These are phyloP conservation scores for Senna siamea DNA, from an alignment of 306 rosid species.

Conservation along the genomic window DNA sequence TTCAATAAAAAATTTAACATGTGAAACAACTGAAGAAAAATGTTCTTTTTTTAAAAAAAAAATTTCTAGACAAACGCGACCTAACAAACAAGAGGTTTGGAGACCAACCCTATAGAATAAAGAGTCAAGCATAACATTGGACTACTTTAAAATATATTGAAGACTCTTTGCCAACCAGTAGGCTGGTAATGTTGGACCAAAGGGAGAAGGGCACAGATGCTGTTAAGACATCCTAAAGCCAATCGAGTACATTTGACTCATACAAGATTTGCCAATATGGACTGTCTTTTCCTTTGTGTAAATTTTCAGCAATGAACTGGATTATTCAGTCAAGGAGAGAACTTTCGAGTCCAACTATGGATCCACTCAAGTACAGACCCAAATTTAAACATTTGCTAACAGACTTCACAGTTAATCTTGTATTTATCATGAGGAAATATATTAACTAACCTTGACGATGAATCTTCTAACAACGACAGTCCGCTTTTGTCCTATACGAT, in stretches of 20 bases:
- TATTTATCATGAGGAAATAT: neutral
- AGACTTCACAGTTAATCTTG: neutral
- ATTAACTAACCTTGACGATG: conserved; percentile 51
- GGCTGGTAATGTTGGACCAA: no score
- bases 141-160: neutral
- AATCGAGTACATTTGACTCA: conserved; percentile 10
- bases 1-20: neutral
- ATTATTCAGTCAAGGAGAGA: neutral
- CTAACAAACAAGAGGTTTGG: conserved; percentile 16
- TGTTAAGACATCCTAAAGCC: conserved; percentile 21
- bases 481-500: conserved; percentile 79
- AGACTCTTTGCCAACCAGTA: no score
- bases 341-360: conserved; percentile 3
- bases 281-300: neutral
- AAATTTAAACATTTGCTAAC: neutral
- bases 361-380: neutral
- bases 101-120: neutral
- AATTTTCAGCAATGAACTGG: neutral
- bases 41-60: neutral
- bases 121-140: conserved; percentile 16
- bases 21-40: neutral
- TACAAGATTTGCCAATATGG: neutral
- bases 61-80: conserved; percentile 2
- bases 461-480: conserved; percentile 54
- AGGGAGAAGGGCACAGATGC: conserved; percentile 5